A percentile compares a stretch with the other conserved stretches of the same genome.
Evolutionary conservation across 306 rosid species (phyloP).

Genomic region (Lotus japonicus): DNA sequence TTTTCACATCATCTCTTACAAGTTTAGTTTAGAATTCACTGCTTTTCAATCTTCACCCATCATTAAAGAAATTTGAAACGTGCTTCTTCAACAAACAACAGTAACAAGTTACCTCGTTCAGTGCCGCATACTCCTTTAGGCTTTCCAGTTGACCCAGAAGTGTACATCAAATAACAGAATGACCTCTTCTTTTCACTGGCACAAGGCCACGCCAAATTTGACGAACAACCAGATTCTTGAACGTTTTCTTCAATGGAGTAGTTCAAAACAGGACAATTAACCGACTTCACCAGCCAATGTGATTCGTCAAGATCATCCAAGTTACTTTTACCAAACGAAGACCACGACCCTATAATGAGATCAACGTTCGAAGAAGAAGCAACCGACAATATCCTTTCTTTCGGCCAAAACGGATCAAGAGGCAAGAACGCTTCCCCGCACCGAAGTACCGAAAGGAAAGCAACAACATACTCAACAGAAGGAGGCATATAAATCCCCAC

Average conservation of each 20-base stretch:
- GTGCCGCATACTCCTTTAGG: conserved; percentile 93
- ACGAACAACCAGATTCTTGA: conserved; percentile 13
- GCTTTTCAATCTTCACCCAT: neutral
- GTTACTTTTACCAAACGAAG: conserved; percentile 39
- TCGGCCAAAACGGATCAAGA: conserved; percentile 82
- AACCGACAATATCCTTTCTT: conserved; percentile 45
- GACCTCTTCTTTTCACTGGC: conserved; percentile 41
- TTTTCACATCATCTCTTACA: neutral
- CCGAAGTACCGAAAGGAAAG: conserved; percentile 70
- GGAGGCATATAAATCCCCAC: conserved; percentile 75
- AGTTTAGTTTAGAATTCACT: neutral
- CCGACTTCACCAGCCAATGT: conserved; percentile 39
- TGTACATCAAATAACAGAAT: conserved; percentile 80
- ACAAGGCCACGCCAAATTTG: conserved; percentile 47
- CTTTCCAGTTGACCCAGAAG: conserved; percentile 93
- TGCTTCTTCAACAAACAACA: conserved; percentile 3
- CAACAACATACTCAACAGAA: conserved; percentile 63
- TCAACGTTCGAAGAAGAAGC: conserved; percentile 46
- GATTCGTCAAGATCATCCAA: conserved; percentile 34
- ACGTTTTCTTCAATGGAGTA: conserved; percentile 46
- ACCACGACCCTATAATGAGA: conserved; percentile 45
- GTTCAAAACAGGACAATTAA: conserved; percentile 34
- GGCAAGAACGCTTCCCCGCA: conserved; percentile 84
- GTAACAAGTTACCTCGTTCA: conserved; percentile 48
- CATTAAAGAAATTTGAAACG: neutral